phyloP scores from a whole-genome alignment of 768 basidiomycete species.

The Calocybe indica region DNA sequence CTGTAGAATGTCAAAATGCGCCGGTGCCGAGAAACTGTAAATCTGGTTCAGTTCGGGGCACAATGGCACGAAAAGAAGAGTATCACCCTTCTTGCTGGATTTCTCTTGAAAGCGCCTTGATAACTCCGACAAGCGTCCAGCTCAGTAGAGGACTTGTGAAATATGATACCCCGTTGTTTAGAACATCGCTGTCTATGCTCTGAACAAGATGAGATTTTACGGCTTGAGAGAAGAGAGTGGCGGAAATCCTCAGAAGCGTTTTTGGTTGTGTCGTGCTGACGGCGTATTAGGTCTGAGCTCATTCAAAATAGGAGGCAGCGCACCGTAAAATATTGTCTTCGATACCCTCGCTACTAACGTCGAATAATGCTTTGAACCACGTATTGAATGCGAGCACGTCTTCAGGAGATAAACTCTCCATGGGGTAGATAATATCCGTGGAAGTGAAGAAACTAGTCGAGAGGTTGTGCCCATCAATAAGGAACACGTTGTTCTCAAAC shows the following conservation, averaged over 20 bases:
- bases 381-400: slow-evolving; percentile 38
- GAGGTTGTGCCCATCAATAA: slow-evolving; percentile 38
- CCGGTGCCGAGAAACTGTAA: slow-evolving; percentile 38
- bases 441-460: slow-evolving; percentile 45
- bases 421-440: slow-evolving; percentile 36
- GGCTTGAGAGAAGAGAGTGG: slow-evolving; percentile 61
- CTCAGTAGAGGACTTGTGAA: slow-evolving; percentile 67
- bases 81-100: slow-evolving; percentile 50
- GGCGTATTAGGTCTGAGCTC: not conserved
- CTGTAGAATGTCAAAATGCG: slow-evolving; percentile 62
- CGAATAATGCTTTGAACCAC: slow-evolving; percentile 80
- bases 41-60: not conserved
- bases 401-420: slow-evolving; percentile 35
- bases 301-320: not conserved
- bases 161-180: slow-evolving; percentile 74
- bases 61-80: not conserved
- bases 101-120: slow-evolving; percentile 57
- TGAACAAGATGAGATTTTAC: slow-evolving; percentile 39
- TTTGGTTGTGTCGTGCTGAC: slow-evolving; percentile 66
- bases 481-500: slow-evolving; percentile 46
- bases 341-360: slow-evolving; percentile 72
- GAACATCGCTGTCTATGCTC: slow-evolving; percentile 60
- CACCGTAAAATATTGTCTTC: slow-evolving; percentile 74
- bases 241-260: slow-evolving; percentile 59
- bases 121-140: slow-evolving; percentile 76